Evolutionary conservation across 1,139 yeast species (phyloP), one percentile per base, ranked within the genome.

Genomic region (Trichomonascaceae sp.): DNA sequence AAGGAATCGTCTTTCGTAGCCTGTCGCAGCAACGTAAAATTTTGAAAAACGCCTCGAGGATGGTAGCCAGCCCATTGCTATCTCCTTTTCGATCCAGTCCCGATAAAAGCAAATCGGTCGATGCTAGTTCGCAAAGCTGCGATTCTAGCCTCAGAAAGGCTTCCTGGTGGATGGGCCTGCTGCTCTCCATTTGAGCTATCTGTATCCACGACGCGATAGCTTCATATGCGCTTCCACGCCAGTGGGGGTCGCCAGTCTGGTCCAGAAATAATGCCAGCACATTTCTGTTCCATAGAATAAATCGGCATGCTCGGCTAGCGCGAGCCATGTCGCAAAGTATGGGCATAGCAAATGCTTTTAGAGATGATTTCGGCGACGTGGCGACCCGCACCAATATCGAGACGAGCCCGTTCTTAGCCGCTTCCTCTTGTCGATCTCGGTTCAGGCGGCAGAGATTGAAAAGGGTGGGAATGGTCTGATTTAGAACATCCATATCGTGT

Each of bases 171-270:
- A 20, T 20, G 11, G 23, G 23, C 11, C 23, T 20, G 23, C 23
- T 20, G 23, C 23, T 20, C 23, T 20, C 23, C 11, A 20, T 20
- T 20, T 20, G 6, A 6, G 23, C 61, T 4, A 51, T 57, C 13
- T 48, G 50, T 27, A 54, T 42, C 62, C 65, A 60, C 3, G 48
- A 46, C 3, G 50, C 48, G 13, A 76, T 59, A 1, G 82, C 67
- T 31, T 76, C 82, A 43, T 75, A 60, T 0, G 81, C 75, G 52
- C 71, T 72, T 14, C 76, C 71, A 48, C 75, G 81, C 84, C 84
- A 76, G 43, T 73, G 71, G 0, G 79, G 74, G 46, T 76, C 79
- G 9, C 64, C 47, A 13, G 76, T 51, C 11, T 76, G 56, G 17
- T 59, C 59, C 29, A 67, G 55, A 41, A 74, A 73, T 2, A 67